Conservation (phyloP, 2,329 filamentous ascomycete genomes). For the Exophiala spinifera region DNA sequence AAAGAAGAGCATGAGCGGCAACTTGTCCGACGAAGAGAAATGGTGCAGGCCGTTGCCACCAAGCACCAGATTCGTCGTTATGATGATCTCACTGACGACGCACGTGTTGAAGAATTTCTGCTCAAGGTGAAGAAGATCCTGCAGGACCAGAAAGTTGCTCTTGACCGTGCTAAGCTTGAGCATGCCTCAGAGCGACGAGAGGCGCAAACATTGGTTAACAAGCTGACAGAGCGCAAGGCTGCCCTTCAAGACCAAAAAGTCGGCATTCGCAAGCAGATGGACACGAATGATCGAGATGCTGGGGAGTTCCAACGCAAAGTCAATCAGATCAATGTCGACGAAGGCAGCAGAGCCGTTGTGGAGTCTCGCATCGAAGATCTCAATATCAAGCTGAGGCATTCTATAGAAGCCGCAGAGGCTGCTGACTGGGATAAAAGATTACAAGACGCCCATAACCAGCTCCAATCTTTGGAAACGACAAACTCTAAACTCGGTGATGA, state of each 20-base stretch:
- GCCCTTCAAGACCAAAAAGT: conserved; percentile 71
- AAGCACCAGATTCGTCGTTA: conserved; percentile 79
- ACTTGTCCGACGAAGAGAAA: conserved; percentile 63
- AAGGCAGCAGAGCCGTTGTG: conserved; percentile 75
- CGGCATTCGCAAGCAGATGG: conserved; percentile 69
- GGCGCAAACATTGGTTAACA: conserved; percentile 68
- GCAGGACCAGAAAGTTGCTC: conserved; percentile 71
- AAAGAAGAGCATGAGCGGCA: conserved; percentile 84
- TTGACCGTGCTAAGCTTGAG: conserved; percentile 72
- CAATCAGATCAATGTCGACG: conserved; percentile 74
- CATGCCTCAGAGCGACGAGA: conserved; percentile 70
- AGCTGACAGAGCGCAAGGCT: conserved; percentile 71
- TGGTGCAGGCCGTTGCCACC: conserved; percentile 75
- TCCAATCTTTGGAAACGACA: conserved; percentile 68
- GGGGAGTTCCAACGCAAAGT: conserved; percentile 64
- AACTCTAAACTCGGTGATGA: conserved; percentile 73
- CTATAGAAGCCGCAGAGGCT: conserved; percentile 60
- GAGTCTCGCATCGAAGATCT: conserved; percentile 71
- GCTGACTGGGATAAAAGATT: conserved; percentile 70
- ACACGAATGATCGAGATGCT: conserved; percentile 68
- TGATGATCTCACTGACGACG: conserved; percentile 72
- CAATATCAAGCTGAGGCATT: conserved; percentile 58
- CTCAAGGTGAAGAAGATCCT: conserved; percentile 71
- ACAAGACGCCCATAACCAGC: conserved; percentile 60
- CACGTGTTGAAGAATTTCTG: conserved; percentile 71